Percentiles rank a stretch among this genome's conserved stretches.
These are phyloP conservation scores for Ganoderma multipileum DNA, from an alignment of 1,284 basidiomycete species.

Conservation along the genomic window DNA sequence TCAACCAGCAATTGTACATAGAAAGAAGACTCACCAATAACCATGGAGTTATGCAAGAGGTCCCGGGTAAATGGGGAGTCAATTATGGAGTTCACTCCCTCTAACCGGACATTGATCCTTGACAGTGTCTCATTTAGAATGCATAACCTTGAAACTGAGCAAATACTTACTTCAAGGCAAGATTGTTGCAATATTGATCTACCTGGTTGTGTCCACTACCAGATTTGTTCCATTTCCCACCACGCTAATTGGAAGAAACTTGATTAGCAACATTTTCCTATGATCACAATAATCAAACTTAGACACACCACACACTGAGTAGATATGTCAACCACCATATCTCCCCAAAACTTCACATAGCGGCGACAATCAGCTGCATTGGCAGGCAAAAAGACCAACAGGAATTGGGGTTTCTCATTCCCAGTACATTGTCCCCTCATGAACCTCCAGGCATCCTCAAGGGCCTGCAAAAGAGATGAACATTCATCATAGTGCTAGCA, in stretches of 20 bases:
- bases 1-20: not conserved
- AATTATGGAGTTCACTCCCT: slow-evolving; percentile 46
- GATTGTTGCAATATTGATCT: slow-evolving; percentile 57
- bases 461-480: not conserved
- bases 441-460: slow-evolving; percentile 37
- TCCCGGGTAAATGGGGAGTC: not conserved
- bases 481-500: not conserved
- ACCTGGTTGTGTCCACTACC: slow-evolving; percentile 22
- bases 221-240: slow-evolving; percentile 33
- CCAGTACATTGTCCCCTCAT: not conserved
- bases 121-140: not conserved
- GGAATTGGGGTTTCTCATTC: slow-evolving; percentile 14
- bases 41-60: slow-evolving; percentile 44
- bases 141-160: not conserved
- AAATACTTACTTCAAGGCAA: slow-evolving; percentile 52
- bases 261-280: not conserved
- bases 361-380: slow-evolving; percentile 33
- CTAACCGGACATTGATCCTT: slow-evolving; percentile 56
- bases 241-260: not conserved
- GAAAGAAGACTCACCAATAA: slow-evolving; percentile 47
- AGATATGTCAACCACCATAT: slow-evolving; percentile 37
- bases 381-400: slow-evolving; percentile 38
- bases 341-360: slow-evolving; percentile 53
- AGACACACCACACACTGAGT: slow-evolving; percentile 42
- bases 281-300: not conserved